Conservation (phyloP, 179 eudicot species). For the Amaranthus tricolor region DNA sequence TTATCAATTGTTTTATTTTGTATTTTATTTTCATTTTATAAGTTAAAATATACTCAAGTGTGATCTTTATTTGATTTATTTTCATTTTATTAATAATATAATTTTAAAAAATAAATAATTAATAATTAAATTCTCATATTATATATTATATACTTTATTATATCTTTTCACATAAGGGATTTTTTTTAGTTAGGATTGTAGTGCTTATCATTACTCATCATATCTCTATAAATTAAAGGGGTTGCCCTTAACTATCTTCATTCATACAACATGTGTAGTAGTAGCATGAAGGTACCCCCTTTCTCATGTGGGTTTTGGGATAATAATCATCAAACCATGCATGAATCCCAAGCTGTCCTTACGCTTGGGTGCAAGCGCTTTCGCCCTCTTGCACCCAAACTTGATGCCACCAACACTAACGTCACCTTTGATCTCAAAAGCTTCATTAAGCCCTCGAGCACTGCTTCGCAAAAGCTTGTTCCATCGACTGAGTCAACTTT, state of each 20-base stretch:
- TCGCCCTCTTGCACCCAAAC: slow-evolving; percentile 66
- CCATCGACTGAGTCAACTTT: slow-evolving; percentile 30
- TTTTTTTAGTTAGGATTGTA: not conserved
- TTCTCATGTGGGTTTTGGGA: slow-evolving; percentile 70
- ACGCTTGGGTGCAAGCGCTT: slow-evolving; percentile 70
- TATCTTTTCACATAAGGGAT: too few species aligned
- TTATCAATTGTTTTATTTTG: too few species aligned
- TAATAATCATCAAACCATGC: slow-evolving; percentile 16
- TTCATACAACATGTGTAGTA: slow-evolving; percentile 40
- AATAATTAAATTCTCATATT: too few species aligned
- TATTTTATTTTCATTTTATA: too few species aligned
- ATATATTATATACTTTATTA: too few species aligned
- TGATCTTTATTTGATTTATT: too few species aligned
- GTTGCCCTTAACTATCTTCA: not conserved
- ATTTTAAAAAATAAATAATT: too few species aligned
- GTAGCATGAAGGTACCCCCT: slow-evolving; percentile 75
- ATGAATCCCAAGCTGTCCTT: slow-evolving; percentile 40
- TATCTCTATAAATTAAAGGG: not conserved
- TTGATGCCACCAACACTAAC: not conserved
- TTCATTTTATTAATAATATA: too few species aligned
- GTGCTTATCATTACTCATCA: not conserved
- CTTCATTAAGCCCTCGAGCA: slow-evolving; percentile 59
- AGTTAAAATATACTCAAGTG: too few species aligned
- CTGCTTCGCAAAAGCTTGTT: slow-evolving; percentile 36
- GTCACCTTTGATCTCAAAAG: slow-evolving; percentile 61